Evolutionary conservation across 2,329 filamentous ascomycete genomes (phyloP), one percentile per base, ranked within the genome.

Genomic region (Pseudomassariella vexata): DNA sequence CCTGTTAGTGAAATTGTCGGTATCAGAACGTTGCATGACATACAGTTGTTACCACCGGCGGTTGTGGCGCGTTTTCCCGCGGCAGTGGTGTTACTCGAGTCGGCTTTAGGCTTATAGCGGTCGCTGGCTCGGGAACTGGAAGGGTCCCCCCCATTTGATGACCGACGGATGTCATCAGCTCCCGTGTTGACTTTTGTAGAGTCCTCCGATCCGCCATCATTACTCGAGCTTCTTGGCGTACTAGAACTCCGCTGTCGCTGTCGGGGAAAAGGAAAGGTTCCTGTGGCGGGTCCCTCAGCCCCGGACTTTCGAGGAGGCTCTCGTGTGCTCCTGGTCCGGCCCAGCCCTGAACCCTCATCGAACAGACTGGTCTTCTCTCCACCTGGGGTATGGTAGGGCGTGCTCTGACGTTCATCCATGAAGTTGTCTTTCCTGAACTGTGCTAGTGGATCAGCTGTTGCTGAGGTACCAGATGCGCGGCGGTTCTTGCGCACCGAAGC

Each of bases 331-430:
- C 59, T 63, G 5, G 66, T 57, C n/a, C 68, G 59, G 28, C 57
- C 55, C n/a, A 69, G 35, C 8, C 51, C 53, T 17, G 59, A 47
- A 6, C 50, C 53, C 2, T 62, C 66, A 26, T 75, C 72, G 37
- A 74, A 76, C 0, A 72, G 66, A 27, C 76, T 68, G 5, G 72
- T 69, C 54, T 70, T 79, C 49, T 80, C 76, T 20, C 76, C 73
- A 9, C 70, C 64, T 19, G 69, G 63, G 2, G 62, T 66, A 24
- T 65, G 62, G 46, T 79, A 80, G 0, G 75, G 73, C 5, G 70
- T 73, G 42, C 71, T 73, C 34, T 73, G 63, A n/a, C 73, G 64
- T n/a, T 54, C 50, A 37, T 77, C 70, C 24, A 57, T 35, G 25
- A 58, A 59, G 1, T 52, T 53, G 5, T 67, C 62, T n/a, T n/a